Base-by-base conservation (phyloP, 192 early-diverging fungal genomes). In the Lobosporangium transversale region DNA sequence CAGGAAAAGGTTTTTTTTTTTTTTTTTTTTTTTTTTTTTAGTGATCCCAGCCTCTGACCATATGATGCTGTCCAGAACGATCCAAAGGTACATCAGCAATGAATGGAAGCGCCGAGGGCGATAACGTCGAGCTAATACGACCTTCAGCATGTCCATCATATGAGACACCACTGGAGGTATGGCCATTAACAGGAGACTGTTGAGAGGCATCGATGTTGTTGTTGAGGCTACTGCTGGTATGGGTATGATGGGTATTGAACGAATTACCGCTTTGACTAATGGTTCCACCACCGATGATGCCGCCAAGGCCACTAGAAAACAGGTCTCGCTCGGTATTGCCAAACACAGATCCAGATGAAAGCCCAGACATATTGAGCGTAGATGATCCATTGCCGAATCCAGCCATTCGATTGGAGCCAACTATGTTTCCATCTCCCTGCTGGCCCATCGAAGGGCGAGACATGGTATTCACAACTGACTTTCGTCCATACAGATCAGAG, bases 271-370 rank as follows among this genome's bases (percentile, higher is more conserved):
- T 60, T 44, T 75, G 71, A 30, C 73, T 76, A 14, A 76, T 76
- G 1, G 73, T 76, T 18, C 64, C 73, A 8, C 73, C 73, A 27
- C 73, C 73, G 44, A 76, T 76, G 53, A 76, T 66, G 4, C 73
- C 73, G 8, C 73, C 54, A 12, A 76, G 58, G 1, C 73, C 73
- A 42, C 73, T 76, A 18, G 73, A 66, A 37, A 76, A 67, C 44
- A 76, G n/a, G 21, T 76, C 73, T 1, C 73, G 58, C 20, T 69
- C 67, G 2, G 23, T 26, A 15, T 44, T 44, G 24, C 58, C 67
- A 45, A 73, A 65, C 7, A 54, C 40, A 15, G 70, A 75, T 8
- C 60, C 60, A 6, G 62, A 44, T 8, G 36, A 42, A 18, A 68
- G 45, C 9, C 35, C 48, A 1, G 64, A 9, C 45, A 66, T 57